Evolutionary conservation across 345 rosid genomes (phyloP).

Genomic region (Melaleuca alternifolia): DNA sequence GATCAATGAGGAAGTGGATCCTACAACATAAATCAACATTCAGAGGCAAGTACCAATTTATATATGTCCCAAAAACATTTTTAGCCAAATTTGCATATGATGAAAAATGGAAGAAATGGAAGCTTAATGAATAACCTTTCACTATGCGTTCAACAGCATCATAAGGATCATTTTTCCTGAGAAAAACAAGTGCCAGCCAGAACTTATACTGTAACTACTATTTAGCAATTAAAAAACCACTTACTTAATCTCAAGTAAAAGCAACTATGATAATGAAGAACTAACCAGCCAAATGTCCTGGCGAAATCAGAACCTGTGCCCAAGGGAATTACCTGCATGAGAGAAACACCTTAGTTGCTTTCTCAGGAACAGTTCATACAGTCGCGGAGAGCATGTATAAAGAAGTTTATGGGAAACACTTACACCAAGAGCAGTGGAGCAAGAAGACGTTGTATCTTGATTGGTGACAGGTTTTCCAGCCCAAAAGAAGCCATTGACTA

Average conservation of each 20-base stretch:
- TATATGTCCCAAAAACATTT: background rate
- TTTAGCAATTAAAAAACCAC: background rate
- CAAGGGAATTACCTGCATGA: slow-evolving; percentile 72
- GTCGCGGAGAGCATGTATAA: background rate
- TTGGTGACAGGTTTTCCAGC: slow-evolving; percentile 54
- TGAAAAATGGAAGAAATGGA: background rate
- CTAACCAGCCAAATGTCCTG: slow-evolving; percentile 87
- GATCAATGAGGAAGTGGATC: background rate
- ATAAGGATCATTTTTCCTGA: slow-evolving; percentile 76
- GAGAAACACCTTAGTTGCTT: slow-evolving; percentile 6
- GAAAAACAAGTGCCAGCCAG: background rate
- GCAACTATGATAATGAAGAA: background rate
- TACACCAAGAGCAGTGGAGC: slow-evolving; percentile 88
- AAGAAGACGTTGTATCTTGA: slow-evolving; percentile 31
- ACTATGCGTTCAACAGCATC: slow-evolving; percentile 82
- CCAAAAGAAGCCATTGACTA: slow-evolving; percentile 93
- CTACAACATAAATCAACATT: background rate
- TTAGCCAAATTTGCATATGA: background rate
- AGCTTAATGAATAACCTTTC: slow-evolving; percentile 34
- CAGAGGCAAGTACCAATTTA: background rate
- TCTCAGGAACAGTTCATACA: background rate
- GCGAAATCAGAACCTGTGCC: slow-evolving; percentile 98
- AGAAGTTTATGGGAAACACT: slow-evolving; percentile 11
- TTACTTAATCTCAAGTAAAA: background rate
- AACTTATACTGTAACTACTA: background rate